These are phyloP conservation scores for Penicillium riverlandense DNA, from an alignment of 495 filamentous ascomycete species.

Conservation along the genomic window DNA sequence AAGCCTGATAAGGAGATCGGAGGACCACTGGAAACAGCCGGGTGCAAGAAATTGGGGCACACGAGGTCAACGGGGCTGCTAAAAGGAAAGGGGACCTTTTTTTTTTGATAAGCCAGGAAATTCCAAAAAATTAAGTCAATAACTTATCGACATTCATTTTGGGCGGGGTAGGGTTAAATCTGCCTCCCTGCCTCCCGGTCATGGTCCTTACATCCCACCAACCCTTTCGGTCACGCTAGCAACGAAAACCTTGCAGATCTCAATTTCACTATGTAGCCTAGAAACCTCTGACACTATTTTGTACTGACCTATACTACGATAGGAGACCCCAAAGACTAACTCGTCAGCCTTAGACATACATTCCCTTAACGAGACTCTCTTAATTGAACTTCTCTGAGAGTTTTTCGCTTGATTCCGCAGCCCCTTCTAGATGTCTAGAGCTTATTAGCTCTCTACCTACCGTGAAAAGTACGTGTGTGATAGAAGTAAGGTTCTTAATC, in stretches of 20 bases:
- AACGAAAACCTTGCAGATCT: not conserved
- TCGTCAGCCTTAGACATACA: slow-evolving; percentile 7
- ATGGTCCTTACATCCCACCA: too few relatives aligned
- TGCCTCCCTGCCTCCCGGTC: too few relatives aligned
- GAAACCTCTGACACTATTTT: not conserved
- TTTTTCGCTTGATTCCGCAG: slow-evolving; percentile 15
- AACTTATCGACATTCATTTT: too few relatives aligned
- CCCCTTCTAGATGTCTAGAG: slow-evolving; percentile 15
- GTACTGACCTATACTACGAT: not conserved
- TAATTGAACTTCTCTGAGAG: slow-evolving; percentile 13
- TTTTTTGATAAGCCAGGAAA: too few relatives aligned
- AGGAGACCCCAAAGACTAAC: not conserved
- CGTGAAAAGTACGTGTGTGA: slow-evolving; percentile 13
- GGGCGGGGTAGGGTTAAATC: too few relatives aligned
- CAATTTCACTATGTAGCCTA: not conserved
- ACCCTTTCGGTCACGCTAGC: not conserved
- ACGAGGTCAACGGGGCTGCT: too few relatives aligned
- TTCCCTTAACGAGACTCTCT: slow-evolving; percentile 2
- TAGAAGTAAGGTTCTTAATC: slow-evolving; percentile 18
- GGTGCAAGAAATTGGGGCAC: too few relatives aligned
- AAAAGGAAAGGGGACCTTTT: too few relatives aligned
- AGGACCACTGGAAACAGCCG: too few relatives aligned
- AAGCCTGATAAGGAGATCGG: too few relatives aligned
- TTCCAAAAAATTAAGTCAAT: too few relatives aligned
- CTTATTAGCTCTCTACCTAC: slow-evolving; percentile 6